phyloP scores from a whole-genome alignment of 106 monocot genomes.

The Dendrobium nobile region DNA sequence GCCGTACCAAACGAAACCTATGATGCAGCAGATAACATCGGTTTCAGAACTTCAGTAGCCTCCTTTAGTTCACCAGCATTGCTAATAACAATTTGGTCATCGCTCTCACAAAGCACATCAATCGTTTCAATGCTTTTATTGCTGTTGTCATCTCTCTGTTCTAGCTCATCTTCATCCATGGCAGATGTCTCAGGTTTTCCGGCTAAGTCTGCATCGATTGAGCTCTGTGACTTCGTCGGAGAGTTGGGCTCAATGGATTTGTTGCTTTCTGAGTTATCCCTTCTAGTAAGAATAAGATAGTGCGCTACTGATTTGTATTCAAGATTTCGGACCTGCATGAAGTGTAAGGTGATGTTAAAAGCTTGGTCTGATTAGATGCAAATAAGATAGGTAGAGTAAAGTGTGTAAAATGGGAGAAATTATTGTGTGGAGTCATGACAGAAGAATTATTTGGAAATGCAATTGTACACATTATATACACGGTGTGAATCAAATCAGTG shows the following conservation, averaged over 20 bases:
- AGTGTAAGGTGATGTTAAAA: neutral
- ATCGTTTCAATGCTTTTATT: neutral
- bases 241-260: neutral
- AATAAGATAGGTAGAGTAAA: too few relatives aligned
- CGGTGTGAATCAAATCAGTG: too few relatives aligned
- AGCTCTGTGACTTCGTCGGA: neutral
- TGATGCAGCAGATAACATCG: too few relatives aligned
- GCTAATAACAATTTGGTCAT: neutral
- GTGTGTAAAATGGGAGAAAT: neutral
- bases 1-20: too few relatives aligned
- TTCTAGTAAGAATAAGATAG: constrained; percentile 27
- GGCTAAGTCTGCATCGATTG: neutral
- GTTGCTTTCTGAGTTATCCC: neutral
- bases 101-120: neutral
- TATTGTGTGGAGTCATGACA: neutral
- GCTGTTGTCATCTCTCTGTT: neutral
- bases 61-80: neutral
- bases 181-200: neutral
- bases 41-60: neutral
- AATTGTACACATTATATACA: too few relatives aligned
- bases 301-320: constrained; percentile 43
- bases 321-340: constrained; percentile 14
- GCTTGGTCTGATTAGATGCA: neutral
- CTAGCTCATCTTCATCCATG: neutral
- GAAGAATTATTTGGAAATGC: too few relatives aligned